Evolutionary conservation across 306 rosid genomes (phyloP).

Genomic region (Glycyrrhiza uralensis): DNA sequence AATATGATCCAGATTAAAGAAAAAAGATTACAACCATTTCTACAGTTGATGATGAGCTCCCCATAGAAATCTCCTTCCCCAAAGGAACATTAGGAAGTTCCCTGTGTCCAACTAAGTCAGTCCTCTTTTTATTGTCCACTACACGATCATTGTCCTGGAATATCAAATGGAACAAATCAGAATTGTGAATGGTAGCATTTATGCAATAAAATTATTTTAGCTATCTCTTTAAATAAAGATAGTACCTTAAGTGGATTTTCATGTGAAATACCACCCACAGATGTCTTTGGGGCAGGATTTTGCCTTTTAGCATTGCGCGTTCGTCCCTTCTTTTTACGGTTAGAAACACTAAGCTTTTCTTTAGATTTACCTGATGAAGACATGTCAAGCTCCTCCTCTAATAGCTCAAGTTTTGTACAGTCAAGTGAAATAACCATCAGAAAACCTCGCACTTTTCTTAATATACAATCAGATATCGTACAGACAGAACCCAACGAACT

Average conservation of each 20-base stretch:
- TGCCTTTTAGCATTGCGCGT: constrained; percentile 52
- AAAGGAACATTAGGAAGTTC: constrained; percentile 34
- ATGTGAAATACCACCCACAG: constrained; percentile 27
- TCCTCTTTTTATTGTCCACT: constrained; percentile 42
- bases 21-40: constrained; percentile 46
- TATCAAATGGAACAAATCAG: constrained; percentile 38
- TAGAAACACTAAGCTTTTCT: constrained; percentile 55
- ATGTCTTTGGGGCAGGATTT: constrained; percentile 42
- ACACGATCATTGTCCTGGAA: constrained; percentile 53
- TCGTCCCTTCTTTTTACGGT: constrained; percentile 75
- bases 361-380: constrained; percentile 59
- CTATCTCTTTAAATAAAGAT: constrained; percentile 9
- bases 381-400: constrained; percentile 53
- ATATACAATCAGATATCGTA: constrained; percentile 76
- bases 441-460: constrained; percentile 75
- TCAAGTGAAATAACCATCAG: constrained; percentile 89
- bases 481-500: constrained; percentile 76
- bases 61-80: constrained; percentile 42
- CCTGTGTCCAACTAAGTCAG: constrained; percentile 35
- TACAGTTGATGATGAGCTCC: constrained; percentile 37
- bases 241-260: constrained; percentile 54
- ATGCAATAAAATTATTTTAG: constrained; percentile 27
- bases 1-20: constrained; percentile 25
- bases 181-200: constrained; percentile 25
- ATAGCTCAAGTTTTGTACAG: constrained; percentile 81